Base-by-base conservation (phyloP, 176 grass and related monocot genomes). In the Luzula sylvatica region DNA sequence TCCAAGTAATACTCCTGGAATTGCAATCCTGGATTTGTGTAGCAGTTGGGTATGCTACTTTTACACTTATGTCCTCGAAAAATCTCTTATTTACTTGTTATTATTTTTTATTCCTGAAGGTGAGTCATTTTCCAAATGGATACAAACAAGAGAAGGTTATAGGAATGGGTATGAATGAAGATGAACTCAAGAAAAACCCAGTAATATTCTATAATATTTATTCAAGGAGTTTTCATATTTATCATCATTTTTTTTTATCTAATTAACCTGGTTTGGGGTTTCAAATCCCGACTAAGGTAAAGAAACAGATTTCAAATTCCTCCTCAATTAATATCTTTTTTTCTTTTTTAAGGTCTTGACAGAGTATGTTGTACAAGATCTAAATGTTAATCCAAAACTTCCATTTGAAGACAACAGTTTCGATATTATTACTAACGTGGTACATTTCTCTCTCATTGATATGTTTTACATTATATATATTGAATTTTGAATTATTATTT, bases 121-220 rank as follows among this genome's bases (percentile, higher is more conserved):
- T 95, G 58, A 95, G 89, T 76, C 89, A 95, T 64, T 95, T 84
- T 75, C 89, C 89, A n/a, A 55, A 46, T 1, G 63, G 83, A 35
- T 95, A 88, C 65, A 76, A 65, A 28, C 89, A 85, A 23, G 83
- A 82, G 46, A 95, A 65, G 55, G 75, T 95, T 69, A 70, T 88
- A 45, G 89, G 89, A 46, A 95, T 88, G 80, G 89, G 89, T 42
- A 85, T 95, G 89, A 95, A 95, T 75, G 89, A 95, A 70, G 77
- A 76, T 4, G 89, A 95, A 64, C 80, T 95, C 20, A 85, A 81
- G 69, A 76, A 51, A 73, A 95, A 95, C 15, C 58, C 41, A 70
- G 89, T 95, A 95, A 22, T 20, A 20, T 73, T 49, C 12, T 5
- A 4, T 69, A 7, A n/a, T 51, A 51, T 53, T 42, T 52, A 8